Evolutionary conservation across 2,329 filamentous ascomycete genomes (phyloP), one percentile per base, ranked within the genome.

Genomic region (Cryoendolithus antarcticus): DNA sequence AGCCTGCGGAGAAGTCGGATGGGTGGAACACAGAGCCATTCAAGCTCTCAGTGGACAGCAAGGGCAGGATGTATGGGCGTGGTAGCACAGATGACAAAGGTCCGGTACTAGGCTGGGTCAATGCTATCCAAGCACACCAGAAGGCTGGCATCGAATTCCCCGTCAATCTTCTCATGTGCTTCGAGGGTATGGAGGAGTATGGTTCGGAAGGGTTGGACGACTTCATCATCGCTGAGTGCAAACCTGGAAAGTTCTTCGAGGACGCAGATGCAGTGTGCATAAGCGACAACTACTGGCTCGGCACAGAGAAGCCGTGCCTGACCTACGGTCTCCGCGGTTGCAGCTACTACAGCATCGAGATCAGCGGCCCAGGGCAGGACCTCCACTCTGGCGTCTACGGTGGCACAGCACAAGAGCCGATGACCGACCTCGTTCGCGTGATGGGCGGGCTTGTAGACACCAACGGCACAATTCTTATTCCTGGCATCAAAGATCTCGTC

Each of bases 141-240:
- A 91, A 93, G 71, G 86, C 88, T 29, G 85, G 85, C 41, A 71
- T 96, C 34, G 89, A 95, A 37, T 86, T 98, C 60, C 91, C 91
- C 6, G 91, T 98, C 58, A 98, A 98, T 68, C 72, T 98, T 49
- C 76, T 98, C 48, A 96, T 95, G 85, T 98, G 91, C 71, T 96
- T 98, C 54, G 91, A 98, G 71, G 91, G 91, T 35, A 98, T 98
- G 91, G 91, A 98, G 67, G 91, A 98, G 69, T 94, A 93, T 61
- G 91, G 91, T 37, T 95, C 88, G 0, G 89, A 96, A 60, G 91
- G 91, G 30, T 73, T 98, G 40, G 91, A 98, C 57, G 89, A 94
- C 52, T 82, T 96, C 50, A 95, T 98, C 64, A 73, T 82, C 50
- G 80, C 75, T 34, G 91, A 98, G 67, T 86, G 82, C 49, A 86